A percentile compares a stretch with the other conserved stretches of the same genome.
Conservation (phyloP, 371 early-diverging fungal genomes). For the Mortierella sp. region DNA sequence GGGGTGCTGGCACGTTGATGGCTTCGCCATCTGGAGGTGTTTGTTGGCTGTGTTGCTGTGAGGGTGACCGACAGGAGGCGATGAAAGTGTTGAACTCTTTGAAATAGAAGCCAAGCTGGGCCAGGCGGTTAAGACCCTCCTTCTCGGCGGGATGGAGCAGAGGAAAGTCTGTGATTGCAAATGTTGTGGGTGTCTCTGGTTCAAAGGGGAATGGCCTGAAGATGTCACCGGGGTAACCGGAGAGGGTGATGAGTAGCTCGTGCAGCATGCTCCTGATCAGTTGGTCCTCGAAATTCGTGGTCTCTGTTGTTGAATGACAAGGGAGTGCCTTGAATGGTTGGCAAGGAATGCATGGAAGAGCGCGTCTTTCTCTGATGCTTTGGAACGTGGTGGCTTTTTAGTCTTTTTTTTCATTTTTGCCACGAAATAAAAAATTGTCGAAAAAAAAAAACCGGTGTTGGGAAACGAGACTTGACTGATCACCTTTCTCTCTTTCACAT, state of each 20-base stretch:
- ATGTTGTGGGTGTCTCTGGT: slow-evolving; percentile 63
- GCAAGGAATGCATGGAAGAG: background rate
- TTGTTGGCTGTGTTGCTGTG: background rate
- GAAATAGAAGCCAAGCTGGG: slow-evolving; percentile 75
- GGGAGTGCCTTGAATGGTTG: background rate
- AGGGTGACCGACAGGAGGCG: slow-evolving; percentile 17
- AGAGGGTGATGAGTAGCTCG: slow-evolving; percentile 79
- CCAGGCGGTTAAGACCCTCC: slow-evolving; percentile 73
- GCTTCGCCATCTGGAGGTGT: background rate
- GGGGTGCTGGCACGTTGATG: background rate
- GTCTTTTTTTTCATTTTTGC: background rate
- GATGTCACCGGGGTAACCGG: slow-evolving; percentile 78
- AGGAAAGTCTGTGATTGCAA: slow-evolving; percentile 73
- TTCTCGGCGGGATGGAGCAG: slow-evolving; percentile 79
- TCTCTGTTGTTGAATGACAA: background rate
- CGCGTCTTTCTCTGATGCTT: background rate
- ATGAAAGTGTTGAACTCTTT: slow-evolving; percentile 63
- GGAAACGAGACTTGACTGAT: background rate
- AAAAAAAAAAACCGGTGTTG: background rate
- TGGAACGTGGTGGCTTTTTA: slow-evolving; percentile 11
- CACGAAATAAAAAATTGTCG: background rate
- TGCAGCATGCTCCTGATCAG: slow-evolving; percentile 73
- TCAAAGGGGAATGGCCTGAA: slow-evolving; percentile 71
- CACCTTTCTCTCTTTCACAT: background rate
- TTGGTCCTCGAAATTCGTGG: background rate